Percentiles rank a stretch among this genome's conserved stretches.
These are phyloP conservation scores for Lodderomyces margitis DNA, from an alignment of 1,139 yeast genomes.

Conservation along the genomic window DNA sequence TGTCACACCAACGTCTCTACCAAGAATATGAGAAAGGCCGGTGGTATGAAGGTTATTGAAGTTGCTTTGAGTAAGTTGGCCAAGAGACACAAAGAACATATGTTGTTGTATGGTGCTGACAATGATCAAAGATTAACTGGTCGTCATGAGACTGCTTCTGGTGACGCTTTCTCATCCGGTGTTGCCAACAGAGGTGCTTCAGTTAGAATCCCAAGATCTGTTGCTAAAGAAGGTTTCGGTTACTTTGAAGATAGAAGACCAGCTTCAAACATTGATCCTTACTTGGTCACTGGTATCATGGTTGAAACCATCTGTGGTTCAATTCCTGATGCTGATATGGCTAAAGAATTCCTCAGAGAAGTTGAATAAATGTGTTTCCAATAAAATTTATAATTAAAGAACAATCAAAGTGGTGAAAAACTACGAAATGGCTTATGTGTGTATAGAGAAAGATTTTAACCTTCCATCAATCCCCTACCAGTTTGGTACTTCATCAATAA, in stretches of 20 bases:
- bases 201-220: constrained; percentile 97
- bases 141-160: constrained; percentile 96
- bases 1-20: constrained; percentile 99
- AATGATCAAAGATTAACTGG: constrained; percentile 95
- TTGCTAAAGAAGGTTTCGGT: constrained; percentile 96
- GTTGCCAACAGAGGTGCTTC: constrained; percentile 99
- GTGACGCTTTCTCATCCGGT: constrained; percentile 89
- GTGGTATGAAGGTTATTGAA: constrained; percentile 95
- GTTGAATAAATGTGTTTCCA: constrained; percentile 22
- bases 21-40: constrained; percentile 83
- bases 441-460: background rate
- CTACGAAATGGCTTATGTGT: background rate
- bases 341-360: constrained; percentile 82
- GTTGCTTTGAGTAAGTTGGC: constrained; percentile 90
- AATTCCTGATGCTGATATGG: constrained; percentile 94
- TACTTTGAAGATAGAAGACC: constrained; percentile 99
- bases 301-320: constrained; percentile 96
- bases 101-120: constrained; percentile 91
- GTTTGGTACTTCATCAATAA: background rate
- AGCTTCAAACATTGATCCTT: constrained; percentile 98
- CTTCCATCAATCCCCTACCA: background rate
- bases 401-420: no score
- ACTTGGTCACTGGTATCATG: constrained; percentile 97
- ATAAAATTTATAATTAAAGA: no score
- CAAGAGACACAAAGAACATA: constrained; percentile 95